Evolutionary conservation across 2,329 filamentous ascomycete genomes (phyloP).

Genomic region (Didymella lethalis): DNA sequence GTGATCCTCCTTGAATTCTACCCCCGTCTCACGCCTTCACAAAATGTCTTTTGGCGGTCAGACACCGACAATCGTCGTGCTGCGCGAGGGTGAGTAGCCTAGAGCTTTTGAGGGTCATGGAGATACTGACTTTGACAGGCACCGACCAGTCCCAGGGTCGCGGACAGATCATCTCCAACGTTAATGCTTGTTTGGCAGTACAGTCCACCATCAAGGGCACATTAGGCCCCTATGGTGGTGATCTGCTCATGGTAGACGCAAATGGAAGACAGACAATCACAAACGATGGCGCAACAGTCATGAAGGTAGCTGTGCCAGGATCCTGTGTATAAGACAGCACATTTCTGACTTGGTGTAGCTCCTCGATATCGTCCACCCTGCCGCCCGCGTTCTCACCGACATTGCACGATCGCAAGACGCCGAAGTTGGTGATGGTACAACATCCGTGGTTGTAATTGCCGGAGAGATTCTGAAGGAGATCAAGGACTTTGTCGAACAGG

Average conservation of each 20-base stretch:
- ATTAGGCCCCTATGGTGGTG: conserved; percentile 94
- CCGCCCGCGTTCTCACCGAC: conserved; percentile 95
- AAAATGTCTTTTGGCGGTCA: conserved; percentile 96
- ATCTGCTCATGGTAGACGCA: conserved; percentile 92
- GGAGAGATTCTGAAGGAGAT: conserved; percentile 97
- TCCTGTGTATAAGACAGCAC: background rate
- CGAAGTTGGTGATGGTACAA: conserved; percentile 97
- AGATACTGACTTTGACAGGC: conserved; percentile 63
- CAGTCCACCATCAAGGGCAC: conserved; percentile 96
- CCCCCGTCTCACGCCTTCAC: conserved; percentile 26
- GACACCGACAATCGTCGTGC: conserved; percentile 96
- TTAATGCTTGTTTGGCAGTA: conserved; percentile 96
- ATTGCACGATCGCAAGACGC: conserved; percentile 99
- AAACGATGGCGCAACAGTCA: conserved; percentile 98
- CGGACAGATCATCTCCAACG: conserved; percentile 96
- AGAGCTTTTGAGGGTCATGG: conserved; percentile 26
- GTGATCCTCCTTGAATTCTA: conserved; percentile 28
- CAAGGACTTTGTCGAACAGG: conserved; percentile 94
- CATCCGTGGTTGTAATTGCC: conserved; percentile 95
- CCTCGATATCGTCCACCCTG: conserved; percentile 97
- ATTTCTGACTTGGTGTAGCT: conserved; percentile 64
- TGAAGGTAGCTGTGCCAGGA: conserved; percentile 73
- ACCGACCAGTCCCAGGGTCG: conserved; percentile 98
- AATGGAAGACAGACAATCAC: conserved; percentile 98
- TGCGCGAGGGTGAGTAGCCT: conserved; percentile 83